Conservation (phyloP, 1,139 yeast species). For the Yamadazyma blattariae region DNA sequence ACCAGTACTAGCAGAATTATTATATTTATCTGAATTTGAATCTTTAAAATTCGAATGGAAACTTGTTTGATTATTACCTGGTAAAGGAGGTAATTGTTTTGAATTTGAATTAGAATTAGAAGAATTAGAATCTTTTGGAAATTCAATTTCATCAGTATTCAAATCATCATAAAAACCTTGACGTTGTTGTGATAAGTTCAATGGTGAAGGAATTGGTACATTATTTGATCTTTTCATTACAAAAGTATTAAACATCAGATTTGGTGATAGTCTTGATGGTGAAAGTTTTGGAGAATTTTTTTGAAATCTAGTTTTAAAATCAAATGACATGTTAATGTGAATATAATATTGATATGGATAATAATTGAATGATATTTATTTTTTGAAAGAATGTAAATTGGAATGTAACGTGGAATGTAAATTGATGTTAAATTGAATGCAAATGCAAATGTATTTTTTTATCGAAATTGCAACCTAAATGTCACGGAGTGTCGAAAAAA, state of each 20-base stretch:
- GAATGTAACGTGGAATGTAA: too few species aligned
- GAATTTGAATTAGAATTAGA: too few species aligned
- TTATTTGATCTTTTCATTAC: slow-evolving; percentile 2
- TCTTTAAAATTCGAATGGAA: slow-evolving; percentile 1
- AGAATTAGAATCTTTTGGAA: slow-evolving; percentile 3
- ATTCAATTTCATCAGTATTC: slow-evolving; percentile 8
- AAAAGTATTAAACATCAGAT: background rate
- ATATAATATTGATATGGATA: too few species aligned
- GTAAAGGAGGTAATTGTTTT: background rate
- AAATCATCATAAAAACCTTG: slow-evolving; percentile 9
- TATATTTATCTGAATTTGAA: slow-evolving; percentile 3
- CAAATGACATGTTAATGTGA: background rate
- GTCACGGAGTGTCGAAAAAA: too few species aligned
- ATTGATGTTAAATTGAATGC: too few species aligned
- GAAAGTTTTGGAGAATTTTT: background rate
- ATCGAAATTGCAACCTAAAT: too few species aligned
- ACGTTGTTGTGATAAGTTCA: slow-evolving; percentile 10
- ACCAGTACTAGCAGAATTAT: background rate
- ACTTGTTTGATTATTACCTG: background rate
- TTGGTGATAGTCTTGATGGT: background rate
- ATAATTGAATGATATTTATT: too few species aligned
- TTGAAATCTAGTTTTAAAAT: background rate
- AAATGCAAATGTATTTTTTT: too few species aligned
- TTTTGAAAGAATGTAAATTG: too few species aligned
- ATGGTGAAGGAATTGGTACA: slow-evolving; percentile 13